These are phyloP conservation scores for Gossypium rotundifolium DNA, from an alignment of 345 rosid genomes.

Conservation along the genomic window DNA sequence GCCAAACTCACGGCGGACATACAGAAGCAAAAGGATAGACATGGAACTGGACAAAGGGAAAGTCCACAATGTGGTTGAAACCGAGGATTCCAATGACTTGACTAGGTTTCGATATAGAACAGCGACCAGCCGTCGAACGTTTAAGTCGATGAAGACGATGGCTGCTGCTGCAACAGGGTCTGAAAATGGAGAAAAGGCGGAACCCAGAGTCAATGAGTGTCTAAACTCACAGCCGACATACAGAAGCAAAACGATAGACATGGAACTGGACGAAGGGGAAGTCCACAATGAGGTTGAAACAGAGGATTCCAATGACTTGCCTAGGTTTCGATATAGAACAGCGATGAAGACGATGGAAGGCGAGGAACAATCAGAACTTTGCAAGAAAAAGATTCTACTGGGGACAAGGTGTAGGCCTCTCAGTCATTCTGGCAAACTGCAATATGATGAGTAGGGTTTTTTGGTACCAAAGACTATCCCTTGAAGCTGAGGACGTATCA, in stretches of 20 bases:
- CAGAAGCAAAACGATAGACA: background rate
- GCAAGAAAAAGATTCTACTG: slow-evolving; percentile 43
- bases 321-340: background rate
- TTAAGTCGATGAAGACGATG: background rate
- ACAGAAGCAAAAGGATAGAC: background rate
- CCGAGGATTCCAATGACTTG: background rate
- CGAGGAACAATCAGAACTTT: slow-evolving; percentile 15
- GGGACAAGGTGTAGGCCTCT: slow-evolving; percentile 40
- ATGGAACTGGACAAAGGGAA: background rate
- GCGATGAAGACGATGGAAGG: slow-evolving; percentile 1
- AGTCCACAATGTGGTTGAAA: background rate
- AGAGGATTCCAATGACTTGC: background rate
- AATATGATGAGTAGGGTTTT: slow-evolving; percentile 28
- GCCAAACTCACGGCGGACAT: background rate
- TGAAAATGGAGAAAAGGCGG: background rate
- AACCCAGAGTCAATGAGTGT: background rate
- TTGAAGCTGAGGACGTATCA: no score
- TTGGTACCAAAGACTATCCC: slow-evolving; percentile 24
- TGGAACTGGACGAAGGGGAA: background rate
- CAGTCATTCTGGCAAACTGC: slow-evolving; percentile 6
- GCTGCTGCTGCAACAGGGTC: background rate
- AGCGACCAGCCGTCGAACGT: background rate
- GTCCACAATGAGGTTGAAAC: background rate
- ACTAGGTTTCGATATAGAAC: background rate
- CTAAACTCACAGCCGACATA: background rate